phyloP scores from a whole-genome alignment of 1,284 basidiomycete species.

The Pholiota adiposa region DNA sequence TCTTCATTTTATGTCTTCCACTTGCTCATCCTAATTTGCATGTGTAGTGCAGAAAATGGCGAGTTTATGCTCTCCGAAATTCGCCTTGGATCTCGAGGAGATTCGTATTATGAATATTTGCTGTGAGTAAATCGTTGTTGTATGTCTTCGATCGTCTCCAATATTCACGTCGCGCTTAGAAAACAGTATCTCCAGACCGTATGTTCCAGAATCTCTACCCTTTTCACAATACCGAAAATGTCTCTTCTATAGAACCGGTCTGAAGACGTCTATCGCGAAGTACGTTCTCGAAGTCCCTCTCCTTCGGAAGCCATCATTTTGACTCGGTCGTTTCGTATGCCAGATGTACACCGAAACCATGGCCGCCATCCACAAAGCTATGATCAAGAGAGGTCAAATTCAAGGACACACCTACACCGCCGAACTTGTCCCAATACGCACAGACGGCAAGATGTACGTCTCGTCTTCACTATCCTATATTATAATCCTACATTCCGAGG shows the following conservation, averaged over 20 bases:
- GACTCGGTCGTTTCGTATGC: slow-evolving; percentile 1
- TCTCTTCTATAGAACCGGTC: slow-evolving; percentile 18
- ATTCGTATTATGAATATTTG: slow-evolving; percentile 91
- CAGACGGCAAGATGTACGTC: slow-evolving; percentile 25
- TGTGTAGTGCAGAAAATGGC: slow-evolving; percentile 64
- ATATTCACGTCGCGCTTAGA: slow-evolving; percentile 37
- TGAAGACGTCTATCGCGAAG: slow-evolving; percentile 25
- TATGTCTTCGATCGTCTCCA: no score
- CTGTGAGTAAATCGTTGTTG: slow-evolving; percentile 49
- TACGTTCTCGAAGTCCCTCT: not conserved
- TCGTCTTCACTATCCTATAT: slow-evolving; percentile 16
- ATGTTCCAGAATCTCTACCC: slow-evolving; percentile 16
- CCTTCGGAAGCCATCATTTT: not conserved
- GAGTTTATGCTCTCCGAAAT: slow-evolving; percentile 78
- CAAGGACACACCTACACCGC: slow-evolving; percentile 70
- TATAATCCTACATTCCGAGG: no score
- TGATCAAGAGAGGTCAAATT: slow-evolving; percentile 62
- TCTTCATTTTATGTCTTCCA: not conserved
- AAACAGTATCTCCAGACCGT: slow-evolving; percentile 80
- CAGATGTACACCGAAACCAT: slow-evolving; percentile 84
- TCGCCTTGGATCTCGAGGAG: slow-evolving; percentile 84
- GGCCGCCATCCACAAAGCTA: slow-evolving; percentile 70
- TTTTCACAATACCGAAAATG: not conserved
- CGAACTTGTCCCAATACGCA: slow-evolving; percentile 61
- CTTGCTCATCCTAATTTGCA: not conserved